Conservation (phyloP, 1,284 basidiomycete genomes). For the Ceratobasidium sp. region DNA sequence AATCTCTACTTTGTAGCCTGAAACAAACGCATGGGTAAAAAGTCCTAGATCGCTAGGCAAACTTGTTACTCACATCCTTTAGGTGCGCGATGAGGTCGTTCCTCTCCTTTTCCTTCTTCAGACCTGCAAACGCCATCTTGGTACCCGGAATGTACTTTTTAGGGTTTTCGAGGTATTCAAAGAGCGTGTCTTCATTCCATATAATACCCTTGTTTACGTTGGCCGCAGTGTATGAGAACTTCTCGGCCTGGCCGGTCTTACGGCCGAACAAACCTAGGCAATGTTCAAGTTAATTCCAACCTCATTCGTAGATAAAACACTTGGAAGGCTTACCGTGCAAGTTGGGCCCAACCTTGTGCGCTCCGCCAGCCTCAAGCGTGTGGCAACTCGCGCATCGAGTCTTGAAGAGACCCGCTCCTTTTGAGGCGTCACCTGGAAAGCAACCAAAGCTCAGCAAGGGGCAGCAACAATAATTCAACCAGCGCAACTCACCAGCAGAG, state of each 20-base stretch:
- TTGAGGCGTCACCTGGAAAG: conserved; percentile 78
- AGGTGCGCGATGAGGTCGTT: conserved; percentile 86
- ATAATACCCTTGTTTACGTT: conserved; percentile 95
- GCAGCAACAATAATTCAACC: not conserved
- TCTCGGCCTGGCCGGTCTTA: conserved; percentile 87
- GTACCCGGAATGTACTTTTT: conserved; percentile 99
- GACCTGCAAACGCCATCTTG: conserved; percentile 97
- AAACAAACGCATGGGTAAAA: not conserved
- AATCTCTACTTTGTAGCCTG: conserved; percentile 28
- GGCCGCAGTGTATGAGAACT: conserved; percentile 93
- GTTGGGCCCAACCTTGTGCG: conserved; percentile 94
- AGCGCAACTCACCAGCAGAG: conserved; percentile 54
- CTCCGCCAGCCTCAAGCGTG: conserved; percentile 84
- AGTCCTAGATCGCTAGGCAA: not conserved
- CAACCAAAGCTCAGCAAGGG: not conserved
- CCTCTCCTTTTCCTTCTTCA: conserved; percentile 98
- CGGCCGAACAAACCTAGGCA: conserved; percentile 78
- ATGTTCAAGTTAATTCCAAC: conserved; percentile 31
- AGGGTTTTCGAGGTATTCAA: conserved; percentile 95
- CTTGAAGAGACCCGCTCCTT: conserved; percentile 94
- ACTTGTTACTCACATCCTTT: conserved; percentile 67
- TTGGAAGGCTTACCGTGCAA: conserved; percentile 76
- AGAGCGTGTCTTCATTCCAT: conserved; percentile 88
- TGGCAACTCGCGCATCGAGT: conserved; percentile 99
- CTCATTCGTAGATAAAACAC: conserved; percentile 14